Evolutionary conservation across 1,284 basidiomycete species (phyloP).

Genomic region (Microbotryum silenes-acaulis): DNA sequence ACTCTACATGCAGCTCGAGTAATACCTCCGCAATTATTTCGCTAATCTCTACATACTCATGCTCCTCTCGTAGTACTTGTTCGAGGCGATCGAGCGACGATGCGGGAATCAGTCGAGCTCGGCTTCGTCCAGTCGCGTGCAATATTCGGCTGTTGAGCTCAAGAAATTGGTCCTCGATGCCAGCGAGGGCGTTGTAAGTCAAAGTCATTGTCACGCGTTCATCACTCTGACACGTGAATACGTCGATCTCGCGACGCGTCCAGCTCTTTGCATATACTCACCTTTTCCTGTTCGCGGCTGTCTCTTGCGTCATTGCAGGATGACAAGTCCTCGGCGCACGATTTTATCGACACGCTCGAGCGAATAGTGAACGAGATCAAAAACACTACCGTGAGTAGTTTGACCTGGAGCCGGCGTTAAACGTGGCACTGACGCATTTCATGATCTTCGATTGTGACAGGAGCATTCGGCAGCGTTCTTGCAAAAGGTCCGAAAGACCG

Average conservation of each 20-base stretch:
- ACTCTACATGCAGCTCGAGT: too few relatives aligned
- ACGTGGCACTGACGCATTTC: slow-evolving; percentile 13
- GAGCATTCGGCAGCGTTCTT: slow-evolving; percentile 68
- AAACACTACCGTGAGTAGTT: slow-evolving; percentile 32
- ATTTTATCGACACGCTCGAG: slow-evolving; percentile 85
- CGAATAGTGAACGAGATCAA: slow-evolving; percentile 74
- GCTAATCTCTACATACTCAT: too few relatives aligned
- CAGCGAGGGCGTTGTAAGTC: slow-evolving; percentile 29
- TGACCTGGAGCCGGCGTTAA: slow-evolving; percentile 54
- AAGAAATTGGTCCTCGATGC: slow-evolving; percentile 30
- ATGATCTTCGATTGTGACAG: slow-evolving; percentile 43
- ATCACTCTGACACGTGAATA: neutral
- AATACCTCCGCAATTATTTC: too few relatives aligned
- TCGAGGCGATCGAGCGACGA: slow-evolving; percentile 29
- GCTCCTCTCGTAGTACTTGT: slow-evolving; percentile 22
- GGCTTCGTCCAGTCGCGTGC: neutral
- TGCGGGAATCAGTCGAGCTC: too few relatives aligned
- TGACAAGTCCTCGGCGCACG: slow-evolving; percentile 68
- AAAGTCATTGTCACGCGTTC: neutral
- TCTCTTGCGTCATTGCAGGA: slow-evolving; percentile 35
- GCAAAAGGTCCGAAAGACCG: slow-evolving; percentile 65
- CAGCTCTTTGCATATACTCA: neutral
- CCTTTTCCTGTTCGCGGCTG: neutral
- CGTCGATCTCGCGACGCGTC: neutral
- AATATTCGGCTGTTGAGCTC: slow-evolving; percentile 22